Base-by-base conservation (phyloP, 352 stramenopile genomes). In the Elongisporangium undulatum region DNA sequence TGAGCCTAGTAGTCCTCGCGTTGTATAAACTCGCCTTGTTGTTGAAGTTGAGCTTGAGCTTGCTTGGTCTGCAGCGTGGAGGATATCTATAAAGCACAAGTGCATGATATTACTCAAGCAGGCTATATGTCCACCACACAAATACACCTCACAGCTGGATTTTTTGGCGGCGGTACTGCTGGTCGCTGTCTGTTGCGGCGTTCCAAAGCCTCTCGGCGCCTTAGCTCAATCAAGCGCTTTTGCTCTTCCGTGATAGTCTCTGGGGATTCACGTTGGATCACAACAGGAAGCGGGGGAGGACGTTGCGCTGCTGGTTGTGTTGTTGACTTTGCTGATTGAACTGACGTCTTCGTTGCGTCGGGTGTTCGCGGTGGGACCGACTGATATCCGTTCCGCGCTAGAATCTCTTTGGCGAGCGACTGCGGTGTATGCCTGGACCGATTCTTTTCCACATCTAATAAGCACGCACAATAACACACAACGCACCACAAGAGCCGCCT, bases 361-460 rank as follows among this genome's bases (percentile, higher is more conserved):
- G 23, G 22, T 38, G 17, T 22, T 51, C 29, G 26, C 22, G 58
- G 50, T 12, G 54, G 17, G 23, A 59, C 52, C 8, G 66, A 49
- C 2, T 58, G 12, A 55, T 90, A 87, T 6, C 84, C 84, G 51
- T 93, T 89, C 57, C 77, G 78, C 1, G 70, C 63, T 20, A 93
- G 61, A 19, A 93, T 79, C 2, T 89, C 79, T 10, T 76, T 63
- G 5, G 84, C 82, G 17, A 92, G 67, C 26, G 84, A 69, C 51
- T 86, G 75, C 7, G 82, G 80, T 17, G 82, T 90, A 55, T 92
- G 75, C 55, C 63, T 62, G 51, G 68, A 61, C 53, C 64, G 24
- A 4, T 76, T 71, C 53, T 85, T 89, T 58, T 81, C 69, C 10
- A 65, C 66, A 59, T 89, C 84, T 93, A 51, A 20, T 6, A n/a